Evolutionary conservation across 495 filamentous ascomycete species (phyloP), one percentile per base, ranked within the genome.

Genomic region (Penicillium maclennaniae): DNA sequence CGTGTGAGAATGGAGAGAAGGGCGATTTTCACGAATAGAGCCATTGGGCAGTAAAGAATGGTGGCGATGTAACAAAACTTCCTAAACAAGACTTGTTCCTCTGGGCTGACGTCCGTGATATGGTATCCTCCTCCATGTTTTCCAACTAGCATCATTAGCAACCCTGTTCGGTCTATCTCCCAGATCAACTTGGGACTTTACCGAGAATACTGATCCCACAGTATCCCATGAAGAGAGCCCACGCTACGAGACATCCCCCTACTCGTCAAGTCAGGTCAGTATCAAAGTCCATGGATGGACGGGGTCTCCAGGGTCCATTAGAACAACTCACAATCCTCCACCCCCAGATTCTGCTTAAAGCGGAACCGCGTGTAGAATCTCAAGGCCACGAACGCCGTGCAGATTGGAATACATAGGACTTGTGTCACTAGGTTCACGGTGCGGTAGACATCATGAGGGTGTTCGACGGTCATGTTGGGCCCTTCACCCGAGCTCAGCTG

Each of bases 1-100:
- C 77, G 74, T 20, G 68, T 69, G 6, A 79, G 58, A 49, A 79
- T 76, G 0, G 73, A 62, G 1, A 79, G 66, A n/a, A 79, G 68
- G 42, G 75, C 69, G 47, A 77, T 53, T 55, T 79, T 79, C 49
- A 68, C 64, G 50, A 73, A 64, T 17, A 77, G 67, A 14, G 71
- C 73, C 66, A 72, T 77, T 7, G 77, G 77, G 21, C 72, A 77
- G 59, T 79, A 79, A 42, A 78, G 57, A 21, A 78, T 60, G 7
- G 70, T 76, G 19, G 68, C 68, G 53, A 72, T 60, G 40, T 74
- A 74, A 60, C 63, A 70, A 50, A 67, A 72, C 60, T 73, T 76
- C 44, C 60, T 63, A 51, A 69, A 76, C 36, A 50, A 40, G 10
- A 67, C 55, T 43, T 60, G 26, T 20, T 64, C 19, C 2, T 40